Conservation (phyloP, 2,329 filamentous ascomycete genomes). For the Aspergillus puulaauensis region DNA sequence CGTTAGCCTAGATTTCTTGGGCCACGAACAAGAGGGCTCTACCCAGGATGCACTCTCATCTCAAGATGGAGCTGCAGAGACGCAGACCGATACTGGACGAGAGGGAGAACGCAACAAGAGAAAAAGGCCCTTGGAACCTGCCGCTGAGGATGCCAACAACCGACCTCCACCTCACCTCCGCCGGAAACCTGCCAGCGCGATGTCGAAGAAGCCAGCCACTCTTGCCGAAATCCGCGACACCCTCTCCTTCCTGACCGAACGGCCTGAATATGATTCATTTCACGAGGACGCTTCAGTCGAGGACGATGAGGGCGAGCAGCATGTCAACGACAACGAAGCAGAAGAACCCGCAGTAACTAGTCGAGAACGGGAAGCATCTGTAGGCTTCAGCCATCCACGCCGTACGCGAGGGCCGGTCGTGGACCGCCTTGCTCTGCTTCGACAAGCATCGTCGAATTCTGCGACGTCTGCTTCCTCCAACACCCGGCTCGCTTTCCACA, state of each 20-base stretch:
- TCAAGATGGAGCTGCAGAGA: constrained; percentile 22
- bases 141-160: constrained; percentile 45
- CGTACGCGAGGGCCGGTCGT: constrained; percentile 44
- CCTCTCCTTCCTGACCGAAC: constrained; percentile 78
- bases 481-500: constrained; percentile 36
- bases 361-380: constrained; percentile 24
- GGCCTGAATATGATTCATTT: constrained; percentile 55
- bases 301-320: constrained; percentile 53
- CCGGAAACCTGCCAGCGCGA: constrained; percentile 55
- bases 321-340: constrained; percentile 27
- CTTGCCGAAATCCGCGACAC: constrained; percentile 80
- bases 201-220: constrained; percentile 67
- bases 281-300: constrained; percentile 53
- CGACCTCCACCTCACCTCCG: constrained; percentile 62
- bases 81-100: constrained; percentile 20
- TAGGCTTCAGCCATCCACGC: constrained; percentile 34
- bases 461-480: constrained; percentile 28
- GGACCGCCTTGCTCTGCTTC: constrained; percentile 45
- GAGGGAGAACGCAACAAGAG: constrained; percentile 32
- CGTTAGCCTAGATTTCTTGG: constrained; percentile 72
- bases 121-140: constrained; percentile 42
- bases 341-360: constrained; percentile 21
- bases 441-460: constrained; percentile 46
- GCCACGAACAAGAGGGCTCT: constrained; percentile 40
- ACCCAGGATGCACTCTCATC: constrained; percentile 38